Base-by-base conservation (phyloP, 345 rosid species). In the Capsella bursapastoris region DNA sequence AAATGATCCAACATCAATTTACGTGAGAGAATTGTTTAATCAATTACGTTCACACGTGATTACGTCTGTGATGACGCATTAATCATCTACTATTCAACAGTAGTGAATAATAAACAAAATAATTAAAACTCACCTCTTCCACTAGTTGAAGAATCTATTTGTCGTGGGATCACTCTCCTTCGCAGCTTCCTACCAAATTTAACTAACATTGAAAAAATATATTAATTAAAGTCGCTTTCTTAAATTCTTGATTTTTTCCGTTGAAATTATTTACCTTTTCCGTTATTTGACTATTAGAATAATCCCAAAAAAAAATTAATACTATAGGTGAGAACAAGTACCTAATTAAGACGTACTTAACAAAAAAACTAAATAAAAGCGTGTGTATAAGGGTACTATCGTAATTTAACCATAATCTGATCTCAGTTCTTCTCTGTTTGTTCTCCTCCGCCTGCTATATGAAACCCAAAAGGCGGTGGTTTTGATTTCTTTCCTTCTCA, bases 11-110 rank as follows among this genome's bases (percentile, higher is more conserved):
- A n/a, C 31, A 22, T 22, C 35, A 7, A 0, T 1, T 27, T 57
- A 66, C 59, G 78, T 48, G 72, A 37, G 43, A 3, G 13, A 53
- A 2, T 43, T 43, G 37, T 32, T 59, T 57, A 1, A 44, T 15
- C 6, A 12, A 1, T 15, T 43, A 27, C n/a, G 38, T 4, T 47
- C 34, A 44, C 35, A 62, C 18, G 3, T 64, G 56, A 64, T 74
- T 66, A 48, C 60, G 77, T 64, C n/a, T 56, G 58, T 45, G 65
- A 35, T 73, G 77, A 73, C 22, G 64, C n/a, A 12, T n/a, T 34
- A 34, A 55, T 13, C 25, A 22, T 22, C 25, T 22, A 22, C 25
- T 22, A 22, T 22, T 22, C 25, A 22, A 22, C 1, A 1, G 25
- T 22, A 22, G 25, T 22, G 25, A 22, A n/a, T 3, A 25, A 25